Evolutionary conservation across 1,284 basidiomycete species (phyloP).

Genomic region (Mycena citricolor): DNA sequence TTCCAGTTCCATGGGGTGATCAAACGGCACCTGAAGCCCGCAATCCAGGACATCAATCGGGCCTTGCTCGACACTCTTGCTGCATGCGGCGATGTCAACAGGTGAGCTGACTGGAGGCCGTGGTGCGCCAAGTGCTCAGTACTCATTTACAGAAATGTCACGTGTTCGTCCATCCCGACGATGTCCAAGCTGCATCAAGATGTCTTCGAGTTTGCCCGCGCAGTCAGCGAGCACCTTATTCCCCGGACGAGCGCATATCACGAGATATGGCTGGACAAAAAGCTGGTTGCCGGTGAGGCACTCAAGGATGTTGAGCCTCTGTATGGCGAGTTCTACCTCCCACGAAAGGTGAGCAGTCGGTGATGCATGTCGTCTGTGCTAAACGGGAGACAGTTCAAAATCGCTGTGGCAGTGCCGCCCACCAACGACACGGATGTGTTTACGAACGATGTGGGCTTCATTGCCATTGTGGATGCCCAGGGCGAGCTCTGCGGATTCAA

Average conservation of each 20-base stretch:
- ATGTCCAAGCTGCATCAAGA: slow-evolving; percentile 83
- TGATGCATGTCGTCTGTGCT: slow-evolving; percentile 10
- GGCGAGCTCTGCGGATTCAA: slow-evolving; percentile 87
- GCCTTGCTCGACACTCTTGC: slow-evolving; percentile 93
- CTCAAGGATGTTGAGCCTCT: slow-evolving; percentile 85
- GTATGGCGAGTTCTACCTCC: slow-evolving; percentile 97
- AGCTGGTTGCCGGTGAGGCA: slow-evolving; percentile 23
- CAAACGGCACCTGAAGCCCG: slow-evolving; percentile 93
- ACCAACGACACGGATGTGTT: slow-evolving; percentile 97
- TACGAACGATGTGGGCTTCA: slow-evolving; percentile 94
- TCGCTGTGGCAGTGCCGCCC: slow-evolving; percentile 94
- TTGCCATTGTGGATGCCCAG: slow-evolving; percentile 79
- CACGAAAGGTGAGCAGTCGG: slow-evolving; percentile 67
- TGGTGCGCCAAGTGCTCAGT: slow-evolving; percentile 43
- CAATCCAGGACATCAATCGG: slow-evolving; percentile 96
- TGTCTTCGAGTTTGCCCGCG: slow-evolving; percentile 86
- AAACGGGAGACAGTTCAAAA: slow-evolving; percentile 77
- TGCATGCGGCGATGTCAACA: slow-evolving; percentile 97
- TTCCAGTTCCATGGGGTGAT: slow-evolving; percentile 99
- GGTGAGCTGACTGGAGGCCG: slow-evolving; percentile 46
- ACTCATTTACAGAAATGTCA: slow-evolving; percentile 75
- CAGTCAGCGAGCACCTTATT: slow-evolving; percentile 84
- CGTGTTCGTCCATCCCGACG: slow-evolving; percentile 90
- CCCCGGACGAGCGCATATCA: slow-evolving; percentile 95
- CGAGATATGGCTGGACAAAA: slow-evolving; percentile 93